Evolutionary conservation across 768 basidiomycete genomes (phyloP), one percentile per base, ranked within the genome.

Genomic region (Ramaria rubella): DNA sequence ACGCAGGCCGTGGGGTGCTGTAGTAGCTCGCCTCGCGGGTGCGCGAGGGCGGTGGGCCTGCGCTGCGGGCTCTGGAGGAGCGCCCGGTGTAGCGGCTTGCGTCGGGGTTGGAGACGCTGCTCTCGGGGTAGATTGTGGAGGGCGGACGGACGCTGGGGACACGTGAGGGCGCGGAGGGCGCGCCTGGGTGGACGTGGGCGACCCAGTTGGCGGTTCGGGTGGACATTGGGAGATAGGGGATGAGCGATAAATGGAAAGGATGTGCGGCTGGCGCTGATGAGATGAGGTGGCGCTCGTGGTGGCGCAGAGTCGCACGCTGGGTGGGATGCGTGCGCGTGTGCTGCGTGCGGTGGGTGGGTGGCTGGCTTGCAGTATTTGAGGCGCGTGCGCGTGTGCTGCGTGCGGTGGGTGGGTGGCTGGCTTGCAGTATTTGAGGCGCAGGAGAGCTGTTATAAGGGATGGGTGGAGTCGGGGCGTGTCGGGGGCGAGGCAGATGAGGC

Each of bases 41-140:
- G 26, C 26, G 44, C 3, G 19, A 27, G 44, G 26, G 3, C 3
- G 44, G 44, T 46, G 21, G 23, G 30, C 19, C 14, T 27, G 30
- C 19, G 49, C 19, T 23, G 26, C 30, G 21, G 30, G 26, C 23
- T 14, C 49, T 9, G 26, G 26, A 29, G 2, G 49, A 33, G 26
- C 42, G 36, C 9, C 54, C 43, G 30, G 54, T 55, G 42, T 55
- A 55, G 2, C 54, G 54, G n/a, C 42, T 44, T n/a, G 54, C 54
- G 23, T 44, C 14, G 9, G 54, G 54, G 30, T 55, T 55, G 30
- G 54, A 55, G 23, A 55, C 54, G 15, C 42, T 44, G 23, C 42
- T 44, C 21, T 55, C 54, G 17, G 54, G 54, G 21, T 55, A 55
- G n/a, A 55, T 36, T 4, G 54, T 55, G 5, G 54, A 31, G 2